These are phyloP conservation scores for Amaranthus cruentus DNA, from an alignment of 148 eudicot genomes.

Conservation along the genomic window DNA sequence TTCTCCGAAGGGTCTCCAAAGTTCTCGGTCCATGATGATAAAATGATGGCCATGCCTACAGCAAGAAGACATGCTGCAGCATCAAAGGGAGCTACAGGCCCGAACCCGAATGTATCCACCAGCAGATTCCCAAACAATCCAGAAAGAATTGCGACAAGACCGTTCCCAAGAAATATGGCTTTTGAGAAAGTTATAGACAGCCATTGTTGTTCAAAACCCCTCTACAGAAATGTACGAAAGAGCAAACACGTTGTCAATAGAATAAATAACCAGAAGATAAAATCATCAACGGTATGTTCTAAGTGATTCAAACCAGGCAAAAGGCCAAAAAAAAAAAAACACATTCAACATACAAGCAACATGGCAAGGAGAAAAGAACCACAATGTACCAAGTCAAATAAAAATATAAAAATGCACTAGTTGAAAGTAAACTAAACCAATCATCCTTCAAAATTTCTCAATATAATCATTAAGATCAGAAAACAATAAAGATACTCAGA, in stretches of 20 bases:
- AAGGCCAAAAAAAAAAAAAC: not conserved
- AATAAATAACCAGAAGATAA: not conserved
- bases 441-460: not conserved
- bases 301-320: not conserved
- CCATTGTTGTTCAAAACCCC: conserved; percentile 93
- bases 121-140: conserved; percentile 85
- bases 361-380: not conserved
- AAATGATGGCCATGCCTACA: conserved; percentile 88
- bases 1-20: conserved; percentile 94
- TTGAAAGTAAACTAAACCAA: not conserved
- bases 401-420: not conserved
- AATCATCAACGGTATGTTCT: not conserved
- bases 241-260: conserved; percentile 5
- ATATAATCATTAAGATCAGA: not conserved
- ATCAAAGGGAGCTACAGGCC: conserved; percentile 97
- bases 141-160: conserved; percentile 80
- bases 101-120: conserved; percentile 68
- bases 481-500: not conserved
- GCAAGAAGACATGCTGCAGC: conserved; percentile 93
- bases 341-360: not conserved
- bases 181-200: conserved; percentile 87
- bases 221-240: conserved; percentile 42
- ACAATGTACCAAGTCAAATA: not conserved
- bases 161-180: conserved; percentile 94
- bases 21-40: conserved; percentile 91